These are phyloP conservation scores for Didymella sp. DNA, from an alignment of 2,329 filamentous ascomycete genomes.

Conservation along the genomic window DNA sequence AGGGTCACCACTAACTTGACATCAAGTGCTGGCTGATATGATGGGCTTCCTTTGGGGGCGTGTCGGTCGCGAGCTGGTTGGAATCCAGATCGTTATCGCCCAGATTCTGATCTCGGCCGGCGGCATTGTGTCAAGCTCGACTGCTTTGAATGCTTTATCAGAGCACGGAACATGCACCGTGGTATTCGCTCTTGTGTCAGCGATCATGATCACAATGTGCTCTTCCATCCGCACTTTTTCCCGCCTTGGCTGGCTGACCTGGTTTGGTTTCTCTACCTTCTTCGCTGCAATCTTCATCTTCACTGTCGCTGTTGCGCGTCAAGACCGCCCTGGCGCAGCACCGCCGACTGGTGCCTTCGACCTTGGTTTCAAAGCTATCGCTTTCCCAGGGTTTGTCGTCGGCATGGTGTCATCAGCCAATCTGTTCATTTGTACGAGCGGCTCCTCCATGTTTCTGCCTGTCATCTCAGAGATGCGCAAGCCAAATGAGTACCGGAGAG, in stretches of 20 bases:
- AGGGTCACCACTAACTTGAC: background rate
- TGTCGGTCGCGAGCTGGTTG: constrained; percentile 1
- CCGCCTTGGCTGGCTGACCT: constrained; percentile 3
- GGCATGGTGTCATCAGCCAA: constrained; percentile 4
- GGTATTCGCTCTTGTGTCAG: background rate
- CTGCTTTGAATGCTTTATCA: constrained; percentile 1
- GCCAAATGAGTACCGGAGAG: background rate
- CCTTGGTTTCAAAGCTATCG: constrained; percentile 1
- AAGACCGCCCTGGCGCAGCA: background rate
- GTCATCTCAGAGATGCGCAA: constrained; percentile 6
- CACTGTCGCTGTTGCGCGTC: constrained; percentile 3
- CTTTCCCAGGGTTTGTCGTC: background rate
- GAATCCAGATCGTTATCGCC: background rate
- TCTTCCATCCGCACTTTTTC: constrained; percentile 4
- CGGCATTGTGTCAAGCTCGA: constrained; percentile 2
- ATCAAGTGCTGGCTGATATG: constrained; percentile 2
- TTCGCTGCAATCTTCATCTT: constrained; percentile 7
- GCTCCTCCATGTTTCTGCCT: constrained; percentile 5
- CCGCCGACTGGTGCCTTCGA: background rate
- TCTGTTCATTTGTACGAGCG: constrained; percentile 1
- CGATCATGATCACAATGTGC: constrained; percentile 2
- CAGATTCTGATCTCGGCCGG: constrained; percentile 4
- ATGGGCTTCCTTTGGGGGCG: constrained; percentile 4
- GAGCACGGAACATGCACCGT: constrained; percentile 1
- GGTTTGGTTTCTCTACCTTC: constrained; percentile 5